Conservation (phyloP, 1,284 basidiomycete species). For the Rhodofomes roseus region DNA sequence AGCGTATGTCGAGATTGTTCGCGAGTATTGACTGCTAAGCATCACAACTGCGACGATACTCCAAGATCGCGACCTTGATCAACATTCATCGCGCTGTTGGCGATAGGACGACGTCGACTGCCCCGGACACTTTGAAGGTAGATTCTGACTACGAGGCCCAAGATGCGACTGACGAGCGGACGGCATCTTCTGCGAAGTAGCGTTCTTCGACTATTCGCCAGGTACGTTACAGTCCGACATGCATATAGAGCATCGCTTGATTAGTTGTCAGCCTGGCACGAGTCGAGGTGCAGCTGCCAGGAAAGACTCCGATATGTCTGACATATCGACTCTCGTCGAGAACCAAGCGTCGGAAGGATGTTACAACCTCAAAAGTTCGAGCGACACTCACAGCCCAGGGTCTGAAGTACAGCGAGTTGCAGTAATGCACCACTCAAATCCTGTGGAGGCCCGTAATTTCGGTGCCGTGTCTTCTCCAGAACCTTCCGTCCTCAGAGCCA, state of each 20-base stretch:
- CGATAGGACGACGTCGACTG: conserved; percentile 10
- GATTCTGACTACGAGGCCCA: not conserved
- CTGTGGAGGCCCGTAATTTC: too few species aligned
- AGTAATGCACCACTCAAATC: too few species aligned
- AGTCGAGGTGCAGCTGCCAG: not conserved
- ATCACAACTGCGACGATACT: not conserved
- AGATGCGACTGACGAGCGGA: not conserved
- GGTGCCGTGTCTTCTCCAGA: too few species aligned
- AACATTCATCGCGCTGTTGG: conserved; percentile 45
- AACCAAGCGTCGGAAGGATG: too few species aligned
- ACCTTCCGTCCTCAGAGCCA: too few species aligned
- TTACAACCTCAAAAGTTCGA: not conserved
- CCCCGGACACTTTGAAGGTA: too few species aligned
- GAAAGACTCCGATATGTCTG: not conserved
- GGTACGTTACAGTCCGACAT: too few species aligned
- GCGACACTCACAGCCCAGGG: too few species aligned
- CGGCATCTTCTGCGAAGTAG: too few species aligned
- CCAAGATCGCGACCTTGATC: conserved; percentile 44
- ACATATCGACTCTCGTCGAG: not conserved
- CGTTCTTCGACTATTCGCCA: too few species aligned
- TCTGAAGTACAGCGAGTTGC: too few species aligned
- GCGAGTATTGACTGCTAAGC: not conserved
- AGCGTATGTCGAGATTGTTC: not conserved
- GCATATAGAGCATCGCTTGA: too few species aligned
- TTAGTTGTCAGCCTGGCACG: not conserved